phyloP scores from a whole-genome alignment of 176 grass and related monocot species.

The Carex parvula region DNA sequence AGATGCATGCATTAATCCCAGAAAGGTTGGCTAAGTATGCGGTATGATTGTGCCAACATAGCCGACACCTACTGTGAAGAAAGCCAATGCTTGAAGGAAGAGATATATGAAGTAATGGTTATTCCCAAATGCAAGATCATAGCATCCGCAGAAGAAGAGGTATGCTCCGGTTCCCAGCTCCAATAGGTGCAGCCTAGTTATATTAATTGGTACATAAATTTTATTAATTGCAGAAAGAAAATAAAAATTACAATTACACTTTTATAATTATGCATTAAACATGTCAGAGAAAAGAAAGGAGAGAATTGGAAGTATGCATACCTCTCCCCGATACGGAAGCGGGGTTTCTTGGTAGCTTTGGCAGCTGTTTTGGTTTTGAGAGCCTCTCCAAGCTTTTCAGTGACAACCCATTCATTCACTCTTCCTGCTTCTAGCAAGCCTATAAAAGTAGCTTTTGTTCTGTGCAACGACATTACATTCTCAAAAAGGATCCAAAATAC shows the following conservation, averaged over 20 bases:
- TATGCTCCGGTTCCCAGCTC: slow-evolving; percentile 58
- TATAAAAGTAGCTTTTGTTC: slow-evolving; percentile 73
- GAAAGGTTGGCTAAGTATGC: slow-evolving; percentile 17
- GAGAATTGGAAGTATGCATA: not conserved
- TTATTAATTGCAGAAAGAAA: not conserved
- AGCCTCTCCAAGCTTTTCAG: slow-evolving; percentile 68
- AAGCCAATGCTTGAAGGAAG: slow-evolving; percentile 64
- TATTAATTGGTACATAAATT: slow-evolving; percentile 13
- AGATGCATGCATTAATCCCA: slow-evolving; percentile 5
- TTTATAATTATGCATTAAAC: not conserved
- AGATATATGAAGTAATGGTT: slow-evolving; percentile 60
- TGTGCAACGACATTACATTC: slow-evolving; percentile 91
- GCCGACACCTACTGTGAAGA: slow-evolving; percentile 57
- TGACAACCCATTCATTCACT: slow-evolving; percentile 87
- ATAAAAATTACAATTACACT: not conserved
- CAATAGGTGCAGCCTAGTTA: slow-evolving; percentile 54
- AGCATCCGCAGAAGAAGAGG: slow-evolving; percentile 70
- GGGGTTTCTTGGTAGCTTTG: slow-evolving; percentile 45
- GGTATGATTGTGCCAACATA: slow-evolving; percentile 57
- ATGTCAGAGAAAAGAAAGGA: not conserved
- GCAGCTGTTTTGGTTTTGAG: slow-evolving; percentile 39
- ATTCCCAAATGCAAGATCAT: slow-evolving; percentile 46
- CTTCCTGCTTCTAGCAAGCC: slow-evolving; percentile 62
- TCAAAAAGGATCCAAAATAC: slow-evolving; percentile 82
- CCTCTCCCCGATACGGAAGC: slow-evolving; percentile 30